Evolutionary conservation across 225 moss, liverwort and hornwort genomes (phyloP), one percentile per base, ranked within the genome.

Genomic region (Sphagnum tenellum): DNA sequence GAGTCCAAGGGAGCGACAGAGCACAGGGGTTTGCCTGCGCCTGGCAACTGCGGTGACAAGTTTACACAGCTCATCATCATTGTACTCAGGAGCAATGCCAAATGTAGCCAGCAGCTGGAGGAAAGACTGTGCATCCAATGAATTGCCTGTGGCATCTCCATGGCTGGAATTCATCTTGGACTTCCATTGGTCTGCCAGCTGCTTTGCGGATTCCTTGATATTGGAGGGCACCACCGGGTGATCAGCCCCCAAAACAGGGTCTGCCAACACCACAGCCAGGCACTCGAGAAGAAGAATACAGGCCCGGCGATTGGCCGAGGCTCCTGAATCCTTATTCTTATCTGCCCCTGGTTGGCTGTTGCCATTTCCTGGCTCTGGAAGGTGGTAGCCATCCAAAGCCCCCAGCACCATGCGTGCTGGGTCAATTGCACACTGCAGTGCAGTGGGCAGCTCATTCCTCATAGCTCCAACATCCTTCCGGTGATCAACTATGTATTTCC

Each of bases 21-120:
- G 98, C 90, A 89, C 98, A 93, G 98, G 98, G 79, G 98, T 93
- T 82, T 99, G 98, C 93, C 98, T 99, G 93, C 98, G 98, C 89
- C 98, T 85, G 82, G 98, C 98, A 71, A 93, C 98, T 76, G 93
- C 98, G 75, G 93, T 99, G 98, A 99, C 98, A 84, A 99, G 98
- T 99, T 90, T 99, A 89, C 98, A 99, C 83, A 99, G 98, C 93
- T 99, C 98, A 71, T 99, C 98, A 90, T 99, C 98, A 72, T 99
- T 89, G 84, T 93, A 99, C 98, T 99, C 93, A 89, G 89, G 75
- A 84, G 98, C 98, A 93, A 99, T 99, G 78, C 93, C 98, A 85
- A 99, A 99, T 75, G 90, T 99, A 86, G 98, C 98, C 98, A 99
- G 78, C 80, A 99, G 98, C 89, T 93, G 93, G 72, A 99, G 90